Evolutionary conservation across 257 asterid genomes (phyloP).

Genomic region (Vinca minor): DNA sequence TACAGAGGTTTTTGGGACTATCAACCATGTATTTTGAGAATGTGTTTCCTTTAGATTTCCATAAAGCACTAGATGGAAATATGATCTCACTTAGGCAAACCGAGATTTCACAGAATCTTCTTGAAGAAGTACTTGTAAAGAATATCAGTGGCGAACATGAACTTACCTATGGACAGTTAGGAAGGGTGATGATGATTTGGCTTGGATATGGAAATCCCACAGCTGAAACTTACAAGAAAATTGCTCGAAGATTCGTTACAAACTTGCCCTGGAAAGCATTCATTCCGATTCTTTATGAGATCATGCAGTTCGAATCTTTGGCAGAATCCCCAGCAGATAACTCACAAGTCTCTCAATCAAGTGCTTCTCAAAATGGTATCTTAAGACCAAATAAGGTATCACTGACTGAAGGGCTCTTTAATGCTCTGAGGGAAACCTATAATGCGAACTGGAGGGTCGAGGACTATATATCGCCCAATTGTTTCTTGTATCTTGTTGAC

Average conservation of each 20-base stretch:
- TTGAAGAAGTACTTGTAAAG: slow-evolving; percentile 26
- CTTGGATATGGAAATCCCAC: slow-evolving; percentile 32
- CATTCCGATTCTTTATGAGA: slow-evolving; percentile 21
- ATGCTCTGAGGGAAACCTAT: slow-evolving; percentile 35
- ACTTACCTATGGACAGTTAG: slow-evolving; percentile 36
- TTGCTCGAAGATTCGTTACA: slow-evolving; percentile 8
- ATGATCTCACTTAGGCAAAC: slow-evolving; percentile 35
- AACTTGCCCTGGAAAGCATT: slow-evolving; percentile 34
- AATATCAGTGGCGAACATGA: slow-evolving; percentile 1
- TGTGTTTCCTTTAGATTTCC: slow-evolving; percentile 41
- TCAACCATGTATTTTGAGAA: slow-evolving; percentile 22
- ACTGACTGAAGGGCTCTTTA: slow-evolving; percentile 16
- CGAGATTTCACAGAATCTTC: slow-evolving; percentile 26
- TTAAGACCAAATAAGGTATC: neutral
- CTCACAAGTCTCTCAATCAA: neutral
- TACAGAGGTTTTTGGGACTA: slow-evolving; percentile 15
- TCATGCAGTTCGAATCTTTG: neutral
- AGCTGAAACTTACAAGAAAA: slow-evolving; percentile 13
- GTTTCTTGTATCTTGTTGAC: slow-evolving; percentile 56
- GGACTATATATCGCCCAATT: slow-evolving; percentile 43
- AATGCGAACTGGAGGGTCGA: slow-evolving; percentile 18
- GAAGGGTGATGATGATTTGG: slow-evolving; percentile 33
- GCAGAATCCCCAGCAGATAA: neutral
- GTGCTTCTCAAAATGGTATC: too few relatives aligned
- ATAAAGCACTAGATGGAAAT: slow-evolving; percentile 23